phyloP scores from a whole-genome alignment of 164 flowering plant genomes.

The Aristolochia californica region DNA sequence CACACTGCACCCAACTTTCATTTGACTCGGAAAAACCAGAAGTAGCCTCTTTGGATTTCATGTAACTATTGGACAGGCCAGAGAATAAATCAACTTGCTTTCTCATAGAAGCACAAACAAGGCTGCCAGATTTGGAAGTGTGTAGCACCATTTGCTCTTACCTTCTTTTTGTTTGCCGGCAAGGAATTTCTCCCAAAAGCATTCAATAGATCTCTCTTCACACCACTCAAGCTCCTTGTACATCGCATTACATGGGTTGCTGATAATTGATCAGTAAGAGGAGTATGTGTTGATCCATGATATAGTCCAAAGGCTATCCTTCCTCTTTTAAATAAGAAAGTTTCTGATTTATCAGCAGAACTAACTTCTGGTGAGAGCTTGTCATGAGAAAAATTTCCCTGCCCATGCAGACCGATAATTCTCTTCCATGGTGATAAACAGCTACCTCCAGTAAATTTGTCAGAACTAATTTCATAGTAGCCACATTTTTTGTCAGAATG shows the following conservation, averaged over 20 bases:
- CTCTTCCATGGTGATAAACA: slow-evolving; percentile 19
- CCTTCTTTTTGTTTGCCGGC: slow-evolving; percentile 7
- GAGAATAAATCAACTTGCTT: slow-evolving; percentile 12
- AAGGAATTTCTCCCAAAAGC: slow-evolving; percentile 28
- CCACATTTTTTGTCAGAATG: slow-evolving; percentile 61
- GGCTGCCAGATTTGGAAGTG: slow-evolving; percentile 11
- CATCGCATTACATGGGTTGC: slow-evolving; percentile 19
- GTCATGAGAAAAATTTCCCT: slow-evolving; percentile 32
- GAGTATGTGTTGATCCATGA: slow-evolving; percentile 12
- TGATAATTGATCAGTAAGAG: slow-evolving; percentile 14
- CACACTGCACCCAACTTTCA: slow-evolving; percentile 94
- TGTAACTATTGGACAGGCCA: slow-evolving; percentile 9
- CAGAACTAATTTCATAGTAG: slow-evolving; percentile 60
- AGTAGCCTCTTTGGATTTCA: slow-evolving; percentile 13
- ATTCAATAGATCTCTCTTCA: slow-evolving; percentile 52
- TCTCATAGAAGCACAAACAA: background rate
- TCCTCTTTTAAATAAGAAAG: background rate
- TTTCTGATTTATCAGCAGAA: slow-evolving; percentile 7
- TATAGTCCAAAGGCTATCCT: too few relatives aligned
- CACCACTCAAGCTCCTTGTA: slow-evolving; percentile 34
- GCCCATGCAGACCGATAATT: slow-evolving; percentile 21
- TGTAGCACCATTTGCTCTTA: slow-evolving; percentile 11
- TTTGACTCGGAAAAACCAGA: slow-evolving; percentile 18
- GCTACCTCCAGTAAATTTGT: slow-evolving; percentile 13
- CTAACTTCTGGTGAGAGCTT: slow-evolving; percentile 13